Base-by-base conservation (phyloP, 2,329 filamentous ascomycete species). In the Trichoderma sp. region DNA sequence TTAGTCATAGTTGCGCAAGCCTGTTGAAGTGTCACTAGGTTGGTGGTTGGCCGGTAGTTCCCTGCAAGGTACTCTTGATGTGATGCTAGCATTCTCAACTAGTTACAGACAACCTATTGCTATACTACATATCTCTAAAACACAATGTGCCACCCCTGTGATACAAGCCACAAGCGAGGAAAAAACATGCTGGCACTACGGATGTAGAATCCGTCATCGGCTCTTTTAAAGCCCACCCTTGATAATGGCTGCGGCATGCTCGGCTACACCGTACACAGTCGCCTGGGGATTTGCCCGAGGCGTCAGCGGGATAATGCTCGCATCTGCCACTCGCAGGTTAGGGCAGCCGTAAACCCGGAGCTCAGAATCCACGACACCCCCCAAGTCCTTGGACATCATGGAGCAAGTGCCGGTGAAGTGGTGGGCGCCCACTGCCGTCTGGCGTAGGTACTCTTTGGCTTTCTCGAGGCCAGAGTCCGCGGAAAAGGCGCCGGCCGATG, bases 341-440 rank as follows among this genome's bases (percentile, higher is more conserved):
- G 52, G 39, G 7, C 69, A 64, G 1, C 71, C 72, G 22, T 73
- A 73, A 4, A 73, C 72, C n/a, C 57, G 35, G 50, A 73, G 68
- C 15, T 69, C 27, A 6, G 68, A 37, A 52, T 71, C 56, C 32
- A 57, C 54, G 17, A 57, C 54, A 35, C 54, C 82, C 5, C 81
- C 82, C 5, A 78, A 72, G 50, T 79, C 79, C 27, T 74, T 71
- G 2, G 81, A 81, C 64, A 82, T 74, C 84, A 86, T 86, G 15
- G 82, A 80, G 53, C 80, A 79, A 17, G 82, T 85, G 13, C 85
- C 83, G 3, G 78, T 75, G 0, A 82, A 79, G 73, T 87, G 84
- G 71, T 82, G 86, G 37, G 76, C 75, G 8, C 78, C 78, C 7
- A 79, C 77, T 57, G 76, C 72, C 1, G 73, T 69, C 42, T 72